A percentile compares a stretch with the other conserved stretches of the same genome.
These are phyloP conservation scores for Brachypodium distachyon DNA, from an alignment of 202 grass and related monocot genomes.

Conservation along the genomic window DNA sequence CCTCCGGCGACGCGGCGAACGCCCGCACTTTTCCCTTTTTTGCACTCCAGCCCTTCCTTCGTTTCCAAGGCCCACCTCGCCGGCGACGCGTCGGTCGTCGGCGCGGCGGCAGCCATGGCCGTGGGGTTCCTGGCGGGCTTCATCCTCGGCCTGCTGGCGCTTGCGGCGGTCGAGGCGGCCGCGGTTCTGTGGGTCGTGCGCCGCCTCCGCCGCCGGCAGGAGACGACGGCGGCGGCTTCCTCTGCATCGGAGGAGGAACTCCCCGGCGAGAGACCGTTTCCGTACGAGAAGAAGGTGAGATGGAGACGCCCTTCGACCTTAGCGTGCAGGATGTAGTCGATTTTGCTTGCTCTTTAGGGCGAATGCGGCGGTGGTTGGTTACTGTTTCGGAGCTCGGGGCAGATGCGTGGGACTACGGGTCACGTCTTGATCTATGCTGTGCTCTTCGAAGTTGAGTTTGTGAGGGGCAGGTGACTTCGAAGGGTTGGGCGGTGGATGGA, in stretches of 20 bases:
- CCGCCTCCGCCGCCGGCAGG: constrained; percentile 43
- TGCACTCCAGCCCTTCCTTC: background rate
- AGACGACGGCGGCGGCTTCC: background rate
- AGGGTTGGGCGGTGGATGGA: background rate
- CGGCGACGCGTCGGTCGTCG: background rate
- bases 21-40: background rate
- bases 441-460: background rate
- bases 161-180: constrained; percentile 34
- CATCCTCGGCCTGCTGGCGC: constrained; percentile 40
- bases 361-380: background rate
- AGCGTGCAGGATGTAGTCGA: too few relatives aligned
- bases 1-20: constrained; percentile 12
- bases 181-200: constrained; percentile 29
- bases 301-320: too few relatives aligned
- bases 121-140: constrained; percentile 58
- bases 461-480: background rate
- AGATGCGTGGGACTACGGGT: background rate
- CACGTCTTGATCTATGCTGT: background rate
- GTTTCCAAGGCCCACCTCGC: background rate
- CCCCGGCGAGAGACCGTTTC: constrained; percentile 39
- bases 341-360: background rate
- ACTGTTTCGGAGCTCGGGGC: background rate
- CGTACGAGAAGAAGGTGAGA: constrained; percentile 58
- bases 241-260: constrained; percentile 28
- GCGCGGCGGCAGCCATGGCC: constrained; percentile 24